A percentile compares a stretch with the other conserved stretches of the same genome.
phyloP scores from a whole-genome alignment of 129 eudicot genomes.

The Cynara cardunculus region DNA sequence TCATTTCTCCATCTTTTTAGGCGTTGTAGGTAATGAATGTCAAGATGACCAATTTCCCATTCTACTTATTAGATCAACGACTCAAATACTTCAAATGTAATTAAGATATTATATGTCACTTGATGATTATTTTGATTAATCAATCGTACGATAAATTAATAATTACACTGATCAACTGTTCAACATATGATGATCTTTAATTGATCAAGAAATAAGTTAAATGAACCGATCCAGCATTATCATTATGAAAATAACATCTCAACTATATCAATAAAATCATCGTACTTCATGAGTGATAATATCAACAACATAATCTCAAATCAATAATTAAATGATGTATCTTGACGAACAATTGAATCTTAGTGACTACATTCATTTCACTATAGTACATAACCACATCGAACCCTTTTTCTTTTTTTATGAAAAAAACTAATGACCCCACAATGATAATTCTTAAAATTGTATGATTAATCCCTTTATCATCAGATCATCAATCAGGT shows the following conservation, averaged over 20 bases:
- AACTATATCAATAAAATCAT: conserved; percentile 17
- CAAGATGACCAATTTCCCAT: not conserved
- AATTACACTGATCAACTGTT: not conserved
- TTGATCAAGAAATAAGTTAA: conserved; percentile 12
- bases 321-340: conserved; percentile 4
- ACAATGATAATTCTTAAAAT: not conserved
- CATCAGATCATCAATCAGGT: not conserved
- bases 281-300: conserved; percentile 14
- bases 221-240: not conserved
- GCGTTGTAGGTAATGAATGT: not conserved
- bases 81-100: not conserved
- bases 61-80: not conserved
- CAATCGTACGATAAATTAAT: conserved; percentile 7
- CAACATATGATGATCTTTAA: conserved; percentile 12
- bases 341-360: not conserved
- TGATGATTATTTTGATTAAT: not conserved
- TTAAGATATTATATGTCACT: not conserved
- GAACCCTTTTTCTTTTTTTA: not conserved
- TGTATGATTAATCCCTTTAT: not conserved
- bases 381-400: not conserved
- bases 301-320: not conserved
- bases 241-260: conserved; percentile 8
- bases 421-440: not conserved
- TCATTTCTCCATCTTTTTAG: not conserved
- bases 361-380: not conserved